phyloP scores from a whole-genome alignment of 1,139 yeast genomes.

The Pichia sp. region DNA sequence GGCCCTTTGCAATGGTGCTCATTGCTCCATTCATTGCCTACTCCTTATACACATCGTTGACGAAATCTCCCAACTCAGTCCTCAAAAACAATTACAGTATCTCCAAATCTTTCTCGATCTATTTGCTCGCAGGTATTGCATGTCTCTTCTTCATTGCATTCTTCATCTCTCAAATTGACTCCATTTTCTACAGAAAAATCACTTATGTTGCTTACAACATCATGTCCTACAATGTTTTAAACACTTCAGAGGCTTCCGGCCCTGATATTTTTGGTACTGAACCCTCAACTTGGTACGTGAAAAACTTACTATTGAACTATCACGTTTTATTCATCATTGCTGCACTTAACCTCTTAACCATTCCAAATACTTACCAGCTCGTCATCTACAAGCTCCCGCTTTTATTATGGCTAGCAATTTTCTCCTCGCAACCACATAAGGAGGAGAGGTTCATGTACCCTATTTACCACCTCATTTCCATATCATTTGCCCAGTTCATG shows the following conservation, averaged over 20 bases:
- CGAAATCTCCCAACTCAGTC: slow-evolving; percentile 10
- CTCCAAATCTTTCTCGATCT: slow-evolving; percentile 9
- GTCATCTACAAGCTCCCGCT: slow-evolving; percentile 34
- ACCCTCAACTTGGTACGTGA: too few relatives aligned
- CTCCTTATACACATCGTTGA: slow-evolving; percentile 15
- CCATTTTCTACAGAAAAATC: slow-evolving; percentile 53
- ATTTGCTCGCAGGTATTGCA: slow-evolving; percentile 25
- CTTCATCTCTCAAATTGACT: slow-evolving; percentile 48
- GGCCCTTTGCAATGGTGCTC: slow-evolving; percentile 81
- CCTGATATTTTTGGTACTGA: too few relatives aligned
- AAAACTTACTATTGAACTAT: slow-evolving; percentile 69
- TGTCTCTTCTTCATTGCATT: slow-evolving; percentile 29
- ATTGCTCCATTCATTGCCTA: slow-evolving; percentile 51
- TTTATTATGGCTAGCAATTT: slow-evolving; percentile 59
- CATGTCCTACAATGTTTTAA: slow-evolving; percentile 48
- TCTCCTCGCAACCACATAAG: slow-evolving; percentile 77
- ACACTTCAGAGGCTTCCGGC: background rate
- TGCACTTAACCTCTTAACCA: slow-evolving; percentile 16
- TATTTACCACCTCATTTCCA: slow-evolving; percentile 59
- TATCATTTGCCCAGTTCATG: slow-evolving; percentile 53
- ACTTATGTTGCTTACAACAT: slow-evolving; percentile 77
- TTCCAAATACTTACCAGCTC: slow-evolving; percentile 17
- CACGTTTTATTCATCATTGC: slow-evolving; percentile 49
- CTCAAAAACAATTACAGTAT: slow-evolving; percentile 15
- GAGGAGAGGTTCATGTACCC: slow-evolving; percentile 92